Evolutionary conservation across 1,139 yeast species (phyloP).

Genomic region (Suhomyces bokatorum): DNA sequence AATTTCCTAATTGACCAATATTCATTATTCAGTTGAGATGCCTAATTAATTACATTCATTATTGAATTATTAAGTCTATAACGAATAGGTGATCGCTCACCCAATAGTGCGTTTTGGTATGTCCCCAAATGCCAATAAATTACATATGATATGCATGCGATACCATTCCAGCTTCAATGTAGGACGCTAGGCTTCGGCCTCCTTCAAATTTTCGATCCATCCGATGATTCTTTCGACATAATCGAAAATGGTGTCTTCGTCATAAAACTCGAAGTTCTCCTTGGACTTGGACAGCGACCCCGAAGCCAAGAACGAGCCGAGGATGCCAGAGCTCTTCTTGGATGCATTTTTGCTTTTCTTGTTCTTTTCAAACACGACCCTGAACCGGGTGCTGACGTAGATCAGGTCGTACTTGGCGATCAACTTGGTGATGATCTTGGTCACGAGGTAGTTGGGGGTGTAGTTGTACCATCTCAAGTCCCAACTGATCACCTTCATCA

Average conservation of each 20-base stretch:
- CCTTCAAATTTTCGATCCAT: conserved; percentile 31
- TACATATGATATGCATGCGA: no score
- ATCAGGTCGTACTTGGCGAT: conserved; percentile 34
- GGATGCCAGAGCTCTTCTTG: conserved; percentile 2
- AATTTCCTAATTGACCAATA: no score
- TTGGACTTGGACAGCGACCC: conserved; percentile 11
- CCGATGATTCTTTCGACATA: conserved; percentile 33
- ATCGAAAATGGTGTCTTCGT: conserved; percentile 36
- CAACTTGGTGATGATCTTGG: conserved; percentile 32
- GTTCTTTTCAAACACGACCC: conserved; percentile 38
- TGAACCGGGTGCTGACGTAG: conserved; percentile 32
- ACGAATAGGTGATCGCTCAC: no score
- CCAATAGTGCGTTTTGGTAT: no score
- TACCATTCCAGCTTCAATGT: no score
- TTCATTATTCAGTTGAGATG: no score
- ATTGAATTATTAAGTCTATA: no score
- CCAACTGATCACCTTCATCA: conserved; percentile 42
- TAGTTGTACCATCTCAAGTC: conserved; percentile 46
- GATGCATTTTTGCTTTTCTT: conserved; percentile 18
- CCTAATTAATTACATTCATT: no score
- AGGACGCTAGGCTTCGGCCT: neutral
- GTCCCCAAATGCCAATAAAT: no score
- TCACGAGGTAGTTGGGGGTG: conserved; percentile 34
- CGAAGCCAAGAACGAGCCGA: conserved; percentile 19
- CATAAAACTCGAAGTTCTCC: conserved; percentile 28